Conservation (phyloP, 345 rosid genomes). For the Eucalyptus pauciflora region DNA sequence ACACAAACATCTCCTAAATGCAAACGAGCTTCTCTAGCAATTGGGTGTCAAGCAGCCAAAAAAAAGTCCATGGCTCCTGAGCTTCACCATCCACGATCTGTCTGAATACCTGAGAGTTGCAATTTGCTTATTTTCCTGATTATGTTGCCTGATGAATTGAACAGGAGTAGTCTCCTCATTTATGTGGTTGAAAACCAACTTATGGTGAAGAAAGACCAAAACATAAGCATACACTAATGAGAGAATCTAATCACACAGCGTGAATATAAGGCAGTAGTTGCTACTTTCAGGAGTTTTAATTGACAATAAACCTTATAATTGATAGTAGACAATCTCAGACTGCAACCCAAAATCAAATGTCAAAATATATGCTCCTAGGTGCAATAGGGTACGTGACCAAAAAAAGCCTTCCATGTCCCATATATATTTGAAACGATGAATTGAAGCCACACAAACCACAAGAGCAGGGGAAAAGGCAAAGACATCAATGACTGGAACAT, state of each 20-base stretch:
- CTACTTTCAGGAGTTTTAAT: too few species aligned
- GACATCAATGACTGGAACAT: rapidly evolving
- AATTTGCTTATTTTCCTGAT: too few species aligned
- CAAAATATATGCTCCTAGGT: rapidly evolving
- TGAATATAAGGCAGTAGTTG: too few species aligned
- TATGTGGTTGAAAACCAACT: too few species aligned
- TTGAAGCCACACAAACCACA: background rate
- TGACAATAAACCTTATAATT: background rate
- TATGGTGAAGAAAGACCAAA: too few species aligned
- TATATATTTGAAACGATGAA: rapidly evolving
- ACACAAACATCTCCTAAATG: background rate
- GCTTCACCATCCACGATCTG: background rate
- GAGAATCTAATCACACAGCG: too few species aligned
- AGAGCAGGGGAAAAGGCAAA: background rate
- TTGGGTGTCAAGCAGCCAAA: background rate
- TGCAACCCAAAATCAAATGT: background rate
- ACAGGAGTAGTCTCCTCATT: too few species aligned
- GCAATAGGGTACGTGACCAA: background rate
- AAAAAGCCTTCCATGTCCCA: background rate
- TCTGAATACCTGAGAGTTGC: too few species aligned
- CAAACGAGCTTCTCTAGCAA: too few species aligned
- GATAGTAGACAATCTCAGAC: background rate
- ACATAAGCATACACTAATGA: too few species aligned
- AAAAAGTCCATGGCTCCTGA: background rate
- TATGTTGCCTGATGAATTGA: too few species aligned